phyloP scores from a whole-genome alignment of 2,329 filamentous ascomycete species.

The Scedosporium boydii region DNA sequence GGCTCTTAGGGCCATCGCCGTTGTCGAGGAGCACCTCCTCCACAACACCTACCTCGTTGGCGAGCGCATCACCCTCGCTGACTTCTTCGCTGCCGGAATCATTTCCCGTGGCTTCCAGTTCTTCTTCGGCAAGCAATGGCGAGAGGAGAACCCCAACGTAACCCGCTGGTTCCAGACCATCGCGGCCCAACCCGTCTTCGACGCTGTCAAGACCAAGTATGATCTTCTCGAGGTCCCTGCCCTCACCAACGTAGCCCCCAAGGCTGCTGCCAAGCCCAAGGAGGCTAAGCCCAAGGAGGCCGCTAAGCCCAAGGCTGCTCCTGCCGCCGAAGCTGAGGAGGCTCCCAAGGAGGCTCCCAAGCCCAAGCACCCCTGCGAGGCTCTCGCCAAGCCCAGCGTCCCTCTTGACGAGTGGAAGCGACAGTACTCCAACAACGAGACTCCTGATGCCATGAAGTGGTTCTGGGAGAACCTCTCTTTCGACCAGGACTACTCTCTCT shows the following conservation, averaged over 20 bases:
- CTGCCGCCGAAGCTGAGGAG: constrained; percentile 89
- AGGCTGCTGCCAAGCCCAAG: constrained; percentile 33
- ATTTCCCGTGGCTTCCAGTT: constrained; percentile 82
- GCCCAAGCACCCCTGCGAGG: constrained; percentile 92
- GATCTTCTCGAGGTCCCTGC: constrained; percentile 77
- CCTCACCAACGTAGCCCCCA: constrained; percentile 58
- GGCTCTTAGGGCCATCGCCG: constrained; percentile 56
- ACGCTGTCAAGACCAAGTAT: constrained; percentile 64
- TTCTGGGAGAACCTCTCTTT: constrained; percentile 97
- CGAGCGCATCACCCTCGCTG: constrained; percentile 94
- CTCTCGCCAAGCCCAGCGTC: constrained; percentile 69
- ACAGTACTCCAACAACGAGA: constrained; percentile 94
- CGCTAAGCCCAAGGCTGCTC: constrained; percentile 24
- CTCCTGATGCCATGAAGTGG: constrained; percentile 78
- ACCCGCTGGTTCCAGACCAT: constrained; percentile 94
- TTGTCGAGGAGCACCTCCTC: constrained; percentile 79
- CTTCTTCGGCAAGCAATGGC: constrained; percentile 90
- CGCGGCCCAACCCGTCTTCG: constrained; percentile 86
- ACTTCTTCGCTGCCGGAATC: constrained; percentile 74
- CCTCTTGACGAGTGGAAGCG: constrained; percentile 97
- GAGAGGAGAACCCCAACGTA: constrained; percentile 70
- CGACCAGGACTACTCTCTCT: constrained; percentile 95
- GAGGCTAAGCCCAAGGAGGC: constrained; percentile 47
- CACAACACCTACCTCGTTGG: constrained; percentile 95
- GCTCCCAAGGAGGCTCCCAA: constrained; percentile 69